A percentile compares a stretch with the other conserved stretches of the same genome.
Evolutionary conservation across 257 asterid species (phyloP).

Genomic region (Scutellaria baicalensis): DNA sequence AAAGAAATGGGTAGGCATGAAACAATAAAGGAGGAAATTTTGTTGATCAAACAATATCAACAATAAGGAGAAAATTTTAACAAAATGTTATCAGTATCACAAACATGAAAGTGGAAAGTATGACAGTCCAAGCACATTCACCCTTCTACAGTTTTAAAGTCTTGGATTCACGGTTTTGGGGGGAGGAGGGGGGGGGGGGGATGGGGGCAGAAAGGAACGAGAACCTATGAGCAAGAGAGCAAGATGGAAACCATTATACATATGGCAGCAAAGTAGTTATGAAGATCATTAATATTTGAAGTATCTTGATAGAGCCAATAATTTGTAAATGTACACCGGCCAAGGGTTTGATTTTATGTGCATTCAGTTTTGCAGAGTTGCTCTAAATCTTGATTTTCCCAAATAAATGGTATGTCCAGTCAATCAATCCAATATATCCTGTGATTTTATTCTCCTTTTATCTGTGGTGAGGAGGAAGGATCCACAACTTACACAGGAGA

Average conservation of each 20-base stretch:
- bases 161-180: neutral
- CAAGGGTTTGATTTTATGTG: neutral
- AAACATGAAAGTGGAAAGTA: neutral
- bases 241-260: neutral
- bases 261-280: neutral
- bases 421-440: neutral
- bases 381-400: neutral
- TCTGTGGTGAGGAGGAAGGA: neutral
- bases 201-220: neutral
- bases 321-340: neutral
- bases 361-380: neutral
- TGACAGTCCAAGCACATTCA: neutral
- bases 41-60: constrained; percentile 1
- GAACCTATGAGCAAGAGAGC: neutral
- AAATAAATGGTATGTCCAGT: neutral
- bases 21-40: neutral
- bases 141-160: neutral
- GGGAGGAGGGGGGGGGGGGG: neutral
- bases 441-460: neutral
- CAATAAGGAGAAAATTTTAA: neutral
- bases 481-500: neutral
- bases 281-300: neutral
- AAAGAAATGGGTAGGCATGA: neutral
- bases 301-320: neutral
- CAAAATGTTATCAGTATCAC: neutral